Base-by-base conservation (phyloP, 495 filamentous ascomycete species). In the Chaetomium cochliodes region DNA sequence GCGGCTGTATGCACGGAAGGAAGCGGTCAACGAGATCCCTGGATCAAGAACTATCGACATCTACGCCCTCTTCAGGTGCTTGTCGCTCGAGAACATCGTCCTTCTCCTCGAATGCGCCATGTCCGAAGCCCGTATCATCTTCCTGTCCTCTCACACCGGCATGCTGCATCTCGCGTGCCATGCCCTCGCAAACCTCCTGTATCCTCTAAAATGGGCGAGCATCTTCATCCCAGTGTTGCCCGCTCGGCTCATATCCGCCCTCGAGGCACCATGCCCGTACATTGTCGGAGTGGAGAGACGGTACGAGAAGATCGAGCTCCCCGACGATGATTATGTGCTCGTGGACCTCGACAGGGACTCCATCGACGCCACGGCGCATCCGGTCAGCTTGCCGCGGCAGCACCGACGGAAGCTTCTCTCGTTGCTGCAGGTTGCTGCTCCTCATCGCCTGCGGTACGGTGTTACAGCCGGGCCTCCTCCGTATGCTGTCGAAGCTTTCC, bases 211-310 rank as follows among this genome's bases (percentile, higher is more conserved):
- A 53, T 98, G 94, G 93, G 83, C 89, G 20, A 92, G 92, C 67
- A 92, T 98, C 49, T 90, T 96, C 68, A 97, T 98, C 62, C 93
- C 93, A 12, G 85, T 98, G 46, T 81, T 98, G 25, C 93, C 93
- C 25, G 92, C 91, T 20, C 86, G 93, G 37, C 79, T 98, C 42
- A 80, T 98, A 18, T 92, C 93, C 61, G 92, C 91, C 9, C 81
- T 98, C 22, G 93, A 98, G 70, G 94, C 94, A 1, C 94, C 94
- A 20, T 98, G 94, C 66, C 94, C 94, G 0, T 98, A 97, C 71
- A 97, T 98, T 64, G 90, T 97, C 22, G 94, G 94, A 51, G 91
- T 98, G 46, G 94, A 98, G 75, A 84, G 92, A 59, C 86, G 94
- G 47, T 98, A 97, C 76, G 94, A 97, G 66, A 89, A 89, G 67